A percentile compares a stretch with the other conserved stretches of the same genome.
These are phyloP conservation scores for Linderniella brevidens DNA, from an alignment of 257 asterid genomes.

Conservation along the genomic window DNA sequence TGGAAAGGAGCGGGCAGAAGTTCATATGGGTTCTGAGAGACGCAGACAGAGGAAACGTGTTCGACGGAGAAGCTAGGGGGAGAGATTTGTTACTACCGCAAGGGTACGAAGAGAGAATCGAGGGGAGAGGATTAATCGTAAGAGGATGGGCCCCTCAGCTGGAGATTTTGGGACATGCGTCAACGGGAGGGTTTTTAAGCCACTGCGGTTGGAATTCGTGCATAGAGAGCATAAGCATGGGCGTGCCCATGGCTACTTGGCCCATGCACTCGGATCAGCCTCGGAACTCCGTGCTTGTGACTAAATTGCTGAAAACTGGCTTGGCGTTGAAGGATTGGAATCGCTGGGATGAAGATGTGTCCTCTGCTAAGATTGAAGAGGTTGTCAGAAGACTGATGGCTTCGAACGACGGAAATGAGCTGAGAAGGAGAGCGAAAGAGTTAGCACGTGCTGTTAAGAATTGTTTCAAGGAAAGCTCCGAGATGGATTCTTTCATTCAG, in stretches of 20 bases:
- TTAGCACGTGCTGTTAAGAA: background rate
- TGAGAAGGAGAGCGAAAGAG: background rate
- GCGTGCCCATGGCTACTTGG: slow-evolving; percentile 29
- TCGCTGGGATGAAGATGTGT: too few relatives aligned
- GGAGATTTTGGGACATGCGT: slow-evolving; percentile 17
- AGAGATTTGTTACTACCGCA: slow-evolving; percentile 8
- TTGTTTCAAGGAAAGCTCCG: background rate
- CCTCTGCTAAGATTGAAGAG: background rate
- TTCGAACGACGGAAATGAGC: background rate
- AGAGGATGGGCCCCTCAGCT: slow-evolving; percentile 34
- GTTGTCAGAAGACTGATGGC: slow-evolving; percentile 2
- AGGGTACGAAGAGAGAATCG: slow-evolving; percentile 16
- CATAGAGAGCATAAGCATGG: slow-evolving; percentile 27
- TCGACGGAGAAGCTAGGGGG: slow-evolving; percentile 9
- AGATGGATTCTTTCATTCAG: background rate
- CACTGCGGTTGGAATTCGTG: slow-evolving; percentile 42
- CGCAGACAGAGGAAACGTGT: slow-evolving; percentile 23
- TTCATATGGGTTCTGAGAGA: slow-evolving; percentile 31
- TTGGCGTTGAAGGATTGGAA: background rate
- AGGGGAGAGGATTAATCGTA: slow-evolving; percentile 15
- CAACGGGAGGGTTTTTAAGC: slow-evolving; percentile 26
- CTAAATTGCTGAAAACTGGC: slow-evolving; percentile 16
- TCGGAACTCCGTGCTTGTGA: slow-evolving; percentile 19
- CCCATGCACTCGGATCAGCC: slow-evolving; percentile 49
- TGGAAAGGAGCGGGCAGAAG: slow-evolving; percentile 19